A percentile compares a stretch with the other conserved stretches of the same genome.
Conservation (phyloP, 2,329 filamentous ascomycete genomes). For the Ciborinia camelliae region DNA sequence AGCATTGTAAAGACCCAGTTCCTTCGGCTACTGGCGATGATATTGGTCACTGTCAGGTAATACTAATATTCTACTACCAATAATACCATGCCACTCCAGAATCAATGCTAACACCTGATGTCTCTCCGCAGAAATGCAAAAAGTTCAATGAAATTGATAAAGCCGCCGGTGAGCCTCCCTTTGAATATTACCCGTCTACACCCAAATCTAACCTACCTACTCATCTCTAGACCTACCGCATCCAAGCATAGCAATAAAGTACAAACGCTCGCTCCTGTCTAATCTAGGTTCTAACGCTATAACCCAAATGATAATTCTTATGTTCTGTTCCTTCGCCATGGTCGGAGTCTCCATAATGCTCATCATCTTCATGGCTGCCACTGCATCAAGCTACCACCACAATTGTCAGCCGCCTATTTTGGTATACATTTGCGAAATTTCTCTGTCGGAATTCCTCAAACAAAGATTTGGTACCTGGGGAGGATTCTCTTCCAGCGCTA, state of each 20-base stretch:
- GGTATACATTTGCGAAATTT: conserved; percentile 11
- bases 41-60: conserved; percentile 28
- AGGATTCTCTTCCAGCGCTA: conserved; percentile 24
- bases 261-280: conserved; percentile 27
- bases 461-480: conserved; percentile 24
- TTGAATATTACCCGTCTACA: background rate
- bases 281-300: conserved; percentile 27
- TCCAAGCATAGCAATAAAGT: conserved; percentile 30
- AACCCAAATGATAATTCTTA: conserved; percentile 27
- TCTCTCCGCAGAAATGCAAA: conserved; percentile 22
- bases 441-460: conserved; percentile 13
- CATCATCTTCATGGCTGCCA: conserved; percentile 14
- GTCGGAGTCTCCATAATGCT: conserved; percentile 22
- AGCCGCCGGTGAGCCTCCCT: conserved; percentile 18
- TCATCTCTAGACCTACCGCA: conserved; percentile 22
- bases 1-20: conserved; percentile 27
- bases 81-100: fast-evolving
- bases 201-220: background rate
- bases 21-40: conserved; percentile 24
- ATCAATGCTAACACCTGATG: background rate
- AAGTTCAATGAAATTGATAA: conserved; percentile 28
- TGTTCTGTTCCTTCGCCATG: conserved; percentile 25
- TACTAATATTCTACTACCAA: background rate
- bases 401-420: too few species aligned
- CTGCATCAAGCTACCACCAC: background rate